Evolutionary conservation across 78 protist genomes (phyloP).

Genomic region (Isochrysis galbana): DNA sequence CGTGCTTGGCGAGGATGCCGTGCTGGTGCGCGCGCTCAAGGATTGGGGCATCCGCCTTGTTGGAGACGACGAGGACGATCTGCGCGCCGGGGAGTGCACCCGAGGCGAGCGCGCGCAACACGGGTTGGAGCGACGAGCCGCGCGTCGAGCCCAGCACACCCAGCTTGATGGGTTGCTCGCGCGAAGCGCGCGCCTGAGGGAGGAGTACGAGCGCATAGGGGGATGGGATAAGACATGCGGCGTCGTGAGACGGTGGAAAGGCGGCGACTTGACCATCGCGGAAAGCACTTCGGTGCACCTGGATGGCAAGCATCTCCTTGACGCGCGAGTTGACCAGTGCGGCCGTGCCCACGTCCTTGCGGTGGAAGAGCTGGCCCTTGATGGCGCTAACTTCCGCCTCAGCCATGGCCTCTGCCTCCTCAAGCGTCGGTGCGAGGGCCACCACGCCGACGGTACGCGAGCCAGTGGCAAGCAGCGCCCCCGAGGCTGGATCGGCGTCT

Average conservation of each 20-base stretch:
- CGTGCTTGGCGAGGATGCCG: not conserved
- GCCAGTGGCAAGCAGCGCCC: not conserved
- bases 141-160: conserved; percentile 42
- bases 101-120: conserved; percentile 2
- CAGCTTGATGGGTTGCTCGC: not conserved
- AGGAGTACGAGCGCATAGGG: too few relatives aligned
- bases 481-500: not conserved
- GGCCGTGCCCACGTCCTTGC: conserved; percentile 21
- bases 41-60: not conserved
- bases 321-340: conserved; percentile 18
- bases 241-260: too few relatives aligned
- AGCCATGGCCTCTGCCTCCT: conserved; percentile 2
- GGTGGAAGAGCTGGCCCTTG: conserved; percentile 34
- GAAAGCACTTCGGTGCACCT: too few relatives aligned
- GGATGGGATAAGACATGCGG: too few relatives aligned
- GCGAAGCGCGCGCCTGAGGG: not conserved
- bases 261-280: too few relatives aligned
- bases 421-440: not conserved
- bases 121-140: conserved; percentile 36
- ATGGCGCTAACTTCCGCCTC: not conserved
- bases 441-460: conserved; percentile 29
- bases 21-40: conserved; percentile 31
- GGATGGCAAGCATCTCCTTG: not conserved
- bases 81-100: not conserved
- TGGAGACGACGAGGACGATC: not conserved